Conservation (phyloP, 352 stramenopile genomes). For the Globisporangium acanthophoron region DNA sequence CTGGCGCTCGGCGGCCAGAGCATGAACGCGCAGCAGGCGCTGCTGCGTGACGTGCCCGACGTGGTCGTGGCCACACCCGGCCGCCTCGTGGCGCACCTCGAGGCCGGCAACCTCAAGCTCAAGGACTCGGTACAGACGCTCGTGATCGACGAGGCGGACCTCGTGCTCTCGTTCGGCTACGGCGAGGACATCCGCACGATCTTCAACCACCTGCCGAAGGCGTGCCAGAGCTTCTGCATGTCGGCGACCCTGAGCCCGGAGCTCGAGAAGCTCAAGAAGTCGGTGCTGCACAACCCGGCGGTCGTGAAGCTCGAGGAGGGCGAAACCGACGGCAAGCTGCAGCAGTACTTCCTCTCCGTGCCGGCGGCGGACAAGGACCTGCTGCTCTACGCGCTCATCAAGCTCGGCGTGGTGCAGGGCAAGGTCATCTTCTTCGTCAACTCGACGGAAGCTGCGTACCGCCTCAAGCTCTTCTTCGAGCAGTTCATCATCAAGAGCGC, state of each 20-base stretch:
- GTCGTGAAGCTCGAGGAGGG: constrained; percentile 96
- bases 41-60: constrained; percentile 85
- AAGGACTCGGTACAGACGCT: constrained; percentile 93
- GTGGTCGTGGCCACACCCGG: constrained; percentile 94
- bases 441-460: constrained; percentile 91
- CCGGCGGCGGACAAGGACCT: constrained; percentile 92
- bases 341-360: constrained; percentile 95
- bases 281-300: constrained; percentile 95
- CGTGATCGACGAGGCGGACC: constrained; percentile 98
- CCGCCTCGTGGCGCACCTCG: constrained; percentile 89
- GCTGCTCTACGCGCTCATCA: constrained; percentile 97
- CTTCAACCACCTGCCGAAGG: constrained; percentile 94
- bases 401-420: constrained; percentile 95
- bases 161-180: constrained; percentile 97
- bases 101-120: constrained; percentile 72
- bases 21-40: constrained; percentile 85
- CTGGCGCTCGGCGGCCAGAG: constrained; percentile 88
- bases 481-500: constrained; percentile 98
- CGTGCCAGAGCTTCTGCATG: constrained; percentile 98
- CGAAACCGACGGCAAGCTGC: constrained; percentile 85
- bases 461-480: constrained; percentile 99
- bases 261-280: constrained; percentile 95
- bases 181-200: constrained; percentile 91
- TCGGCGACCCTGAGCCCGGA: constrained; percentile 96
- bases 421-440: constrained; percentile 99